phyloP scores from a whole-genome alignment of 345 rosid genomes.

The Arabidopsis thaliana region DNA sequence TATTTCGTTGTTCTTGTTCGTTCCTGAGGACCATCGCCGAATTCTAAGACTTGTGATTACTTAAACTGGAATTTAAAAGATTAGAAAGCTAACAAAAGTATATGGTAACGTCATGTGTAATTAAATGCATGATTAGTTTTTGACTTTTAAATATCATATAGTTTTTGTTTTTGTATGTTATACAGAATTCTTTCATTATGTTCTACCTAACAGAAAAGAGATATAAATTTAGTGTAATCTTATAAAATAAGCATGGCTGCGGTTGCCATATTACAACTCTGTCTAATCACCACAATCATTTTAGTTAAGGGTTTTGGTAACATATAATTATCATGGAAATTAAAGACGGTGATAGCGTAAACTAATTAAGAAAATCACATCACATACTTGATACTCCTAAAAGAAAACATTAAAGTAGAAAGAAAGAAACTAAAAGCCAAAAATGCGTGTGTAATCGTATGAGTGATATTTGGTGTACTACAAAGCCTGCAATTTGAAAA shows the following conservation, averaged over 20 bases:
- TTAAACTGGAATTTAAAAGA: constrained; percentile 4
- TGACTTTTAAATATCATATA: constrained; percentile 16
- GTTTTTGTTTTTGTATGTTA: background rate
- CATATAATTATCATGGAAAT: constrained; percentile 21
- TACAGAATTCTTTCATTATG: constrained; percentile 14
- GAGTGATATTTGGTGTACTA: background rate
- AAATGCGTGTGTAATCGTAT: background rate
- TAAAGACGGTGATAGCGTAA: constrained; percentile 21
- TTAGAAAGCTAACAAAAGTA: background rate
- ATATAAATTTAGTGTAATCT: constrained; percentile 12
- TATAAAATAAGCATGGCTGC: background rate
- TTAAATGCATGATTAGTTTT: constrained; percentile 16
- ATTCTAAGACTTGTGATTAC: background rate
- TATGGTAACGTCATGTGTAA: constrained; percentile 29
- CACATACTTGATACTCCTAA: background rate
- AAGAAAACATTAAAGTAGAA: background rate
- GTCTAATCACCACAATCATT: constrained; percentile 23
- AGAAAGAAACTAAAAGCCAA: background rate
- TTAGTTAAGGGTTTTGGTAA: constrained; percentile 10
- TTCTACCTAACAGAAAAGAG: constrained; percentile 12
- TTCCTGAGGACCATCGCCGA: constrained; percentile 39
- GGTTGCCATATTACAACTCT: constrained; percentile 38
- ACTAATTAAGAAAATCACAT: background rate
- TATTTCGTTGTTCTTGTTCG: constrained; percentile 41
- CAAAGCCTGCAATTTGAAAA: background rate